A percentile compares a stretch with the other conserved stretches of the same genome.
These are phyloP conservation scores for Mesembryanthemum crystallinum DNA, from an alignment of 148 eudicot genomes.

Conservation along the genomic window DNA sequence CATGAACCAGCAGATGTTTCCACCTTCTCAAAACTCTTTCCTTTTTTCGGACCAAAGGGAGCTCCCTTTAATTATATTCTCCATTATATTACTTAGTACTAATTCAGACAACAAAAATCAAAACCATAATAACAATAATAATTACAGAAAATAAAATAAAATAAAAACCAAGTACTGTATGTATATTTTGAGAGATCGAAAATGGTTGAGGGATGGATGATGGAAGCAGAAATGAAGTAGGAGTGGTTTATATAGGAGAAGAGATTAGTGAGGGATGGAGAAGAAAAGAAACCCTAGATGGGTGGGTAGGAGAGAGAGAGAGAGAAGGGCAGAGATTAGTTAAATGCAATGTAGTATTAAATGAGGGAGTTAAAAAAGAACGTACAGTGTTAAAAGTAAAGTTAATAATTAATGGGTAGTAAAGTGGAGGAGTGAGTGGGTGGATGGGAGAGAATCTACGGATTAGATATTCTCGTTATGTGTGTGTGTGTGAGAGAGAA, in stretches of 20 bases:
- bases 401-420: neutral
- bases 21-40: neutral
- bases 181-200: neutral
- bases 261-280: neutral
- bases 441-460: neutral
- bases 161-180: neutral
- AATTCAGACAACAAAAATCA: no score
- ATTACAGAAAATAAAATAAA: no score
- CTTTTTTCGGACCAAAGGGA: constrained; percentile 7
- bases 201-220: neutral
- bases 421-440: neutral
- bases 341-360: no score
- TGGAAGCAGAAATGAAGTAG: neutral
- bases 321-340: no score
- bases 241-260: neutral
- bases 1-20: constrained; percentile 6
- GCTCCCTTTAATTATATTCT: neutral
- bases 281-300: neutral
- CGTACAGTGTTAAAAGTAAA: no score
- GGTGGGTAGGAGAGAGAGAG: no score
- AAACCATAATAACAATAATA: no score
- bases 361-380: neutral
- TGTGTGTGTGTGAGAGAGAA: neutral
- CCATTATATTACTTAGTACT: no score
- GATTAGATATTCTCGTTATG: neutral